These are phyloP conservation scores for Phanerochaete carnosa DNA, from an alignment of 768 basidiomycete genomes.

Conservation along the genomic window DNA sequence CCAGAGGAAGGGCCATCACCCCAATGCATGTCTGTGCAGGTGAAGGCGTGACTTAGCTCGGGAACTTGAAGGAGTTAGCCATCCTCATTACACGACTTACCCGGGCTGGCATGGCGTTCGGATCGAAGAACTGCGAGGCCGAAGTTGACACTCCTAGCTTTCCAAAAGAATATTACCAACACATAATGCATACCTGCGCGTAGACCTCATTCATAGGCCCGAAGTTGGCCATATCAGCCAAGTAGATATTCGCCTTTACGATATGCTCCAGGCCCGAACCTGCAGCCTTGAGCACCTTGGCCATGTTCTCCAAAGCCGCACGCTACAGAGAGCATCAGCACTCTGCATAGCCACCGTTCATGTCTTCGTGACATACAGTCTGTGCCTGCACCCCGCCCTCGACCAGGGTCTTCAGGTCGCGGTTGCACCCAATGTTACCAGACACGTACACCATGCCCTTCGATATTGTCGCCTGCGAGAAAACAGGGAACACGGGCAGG, in stretches of 20 bases:
- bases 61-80: not conserved
- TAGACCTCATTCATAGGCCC: constrained; percentile 38
- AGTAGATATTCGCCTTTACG: constrained; percentile 39
- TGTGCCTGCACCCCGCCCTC: constrained; percentile 35
- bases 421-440: constrained; percentile 35
- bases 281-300: constrained; percentile 32
- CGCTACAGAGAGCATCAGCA: constrained; percentile 21
- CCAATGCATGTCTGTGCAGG: constrained; percentile 61
- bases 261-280: constrained; percentile 35
- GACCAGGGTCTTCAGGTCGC: constrained; percentile 27
- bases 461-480: constrained; percentile 37
- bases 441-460: constrained; percentile 36
- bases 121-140: constrained; percentile 41
- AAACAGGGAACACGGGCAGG: constrained; percentile 31
- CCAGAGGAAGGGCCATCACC: constrained; percentile 48
- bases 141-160: not conserved
- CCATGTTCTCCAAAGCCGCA: constrained; percentile 37
- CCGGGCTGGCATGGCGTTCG: constrained; percentile 7
- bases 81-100: not conserved
- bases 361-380: constrained; percentile 27
- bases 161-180: not conserved
- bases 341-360: not conserved
- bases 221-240: constrained; percentile 38
- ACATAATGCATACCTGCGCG: constrained; percentile 21
- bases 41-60: constrained; percentile 27